These are phyloP conservation scores for Tulasnella sp. DNA, from an alignment of 768 basidiomycete species.

Conservation along the genomic window DNA sequence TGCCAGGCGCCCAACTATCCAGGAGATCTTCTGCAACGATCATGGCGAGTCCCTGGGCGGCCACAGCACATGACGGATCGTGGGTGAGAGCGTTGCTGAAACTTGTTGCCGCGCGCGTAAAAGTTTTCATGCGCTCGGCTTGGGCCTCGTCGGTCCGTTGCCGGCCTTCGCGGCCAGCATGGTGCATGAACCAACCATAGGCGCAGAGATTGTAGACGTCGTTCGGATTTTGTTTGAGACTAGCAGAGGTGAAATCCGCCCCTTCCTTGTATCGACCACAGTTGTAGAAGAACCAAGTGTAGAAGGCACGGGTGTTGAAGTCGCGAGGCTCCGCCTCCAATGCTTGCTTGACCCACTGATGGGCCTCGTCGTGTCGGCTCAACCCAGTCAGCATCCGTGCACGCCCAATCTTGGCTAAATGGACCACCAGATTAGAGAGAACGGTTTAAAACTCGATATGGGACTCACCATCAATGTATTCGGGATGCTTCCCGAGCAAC, in stretches of 20 bases:
- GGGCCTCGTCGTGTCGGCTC: slow-evolving; percentile 75
- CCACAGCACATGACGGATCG: slow-evolving; percentile 83
- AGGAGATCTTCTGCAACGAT: slow-evolving; percentile 89
- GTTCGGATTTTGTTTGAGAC: slow-evolving; percentile 80
- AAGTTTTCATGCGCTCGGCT: slow-evolving; percentile 72
- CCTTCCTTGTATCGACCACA: slow-evolving; percentile 61
- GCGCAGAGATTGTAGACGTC: slow-evolving; percentile 92
- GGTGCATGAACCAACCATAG: slow-evolving; percentile 79
- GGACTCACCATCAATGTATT: slow-evolving; percentile 85
- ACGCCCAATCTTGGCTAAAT: slow-evolving; percentile 84
- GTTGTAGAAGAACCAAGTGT: slow-evolving; percentile 79
- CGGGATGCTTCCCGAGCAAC: slow-evolving; percentile 83
- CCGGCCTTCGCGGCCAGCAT: slow-evolving; percentile 78
- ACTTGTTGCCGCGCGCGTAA: slow-evolving; percentile 80
- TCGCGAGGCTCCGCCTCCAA: slow-evolving; percentile 72
- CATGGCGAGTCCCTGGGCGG: slow-evolving; percentile 94
- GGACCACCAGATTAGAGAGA: not conserved
- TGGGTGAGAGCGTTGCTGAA: slow-evolving; percentile 86
- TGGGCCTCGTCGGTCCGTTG: slow-evolving; percentile 53
- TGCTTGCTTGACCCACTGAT: slow-evolving; percentile 85
- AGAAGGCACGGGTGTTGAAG: slow-evolving; percentile 86
- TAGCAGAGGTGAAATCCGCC: slow-evolving; percentile 84
- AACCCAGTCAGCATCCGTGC: slow-evolving; percentile 70
- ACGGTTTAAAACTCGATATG: not conserved
- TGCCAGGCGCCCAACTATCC: slow-evolving; percentile 53